phyloP scores from a whole-genome alignment of 2,329 filamentous ascomycete genomes.

The Epichloe brachyelytri region DNA sequence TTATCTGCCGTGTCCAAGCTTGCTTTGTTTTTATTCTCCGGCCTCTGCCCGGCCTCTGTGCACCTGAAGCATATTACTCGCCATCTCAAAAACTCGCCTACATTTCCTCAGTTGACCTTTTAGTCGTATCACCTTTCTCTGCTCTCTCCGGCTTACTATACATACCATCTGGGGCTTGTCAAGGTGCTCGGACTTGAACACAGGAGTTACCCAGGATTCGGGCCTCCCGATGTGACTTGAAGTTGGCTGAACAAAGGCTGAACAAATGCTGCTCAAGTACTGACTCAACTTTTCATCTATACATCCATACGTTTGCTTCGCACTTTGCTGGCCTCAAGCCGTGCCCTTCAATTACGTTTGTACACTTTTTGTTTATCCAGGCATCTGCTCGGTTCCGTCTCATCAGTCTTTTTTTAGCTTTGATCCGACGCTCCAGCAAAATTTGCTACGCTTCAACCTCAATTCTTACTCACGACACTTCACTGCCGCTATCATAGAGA shows the following conservation, averaged over 20 bases:
- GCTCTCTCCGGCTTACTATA: neutral
- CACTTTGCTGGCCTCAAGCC: neutral
- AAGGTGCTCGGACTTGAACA: neutral
- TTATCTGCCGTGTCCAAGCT: conserved; percentile 1
- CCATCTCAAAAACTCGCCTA: neutral
- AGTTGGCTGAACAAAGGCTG: neutral
- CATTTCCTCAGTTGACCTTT: neutral
- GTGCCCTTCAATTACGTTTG: neutral
- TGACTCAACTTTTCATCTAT: neutral
- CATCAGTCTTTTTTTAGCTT: neutral
- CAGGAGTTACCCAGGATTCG: neutral
- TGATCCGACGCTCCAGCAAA: neutral
- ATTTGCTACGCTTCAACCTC: neutral
- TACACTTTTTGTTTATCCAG: neutral
- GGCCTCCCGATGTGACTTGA: conserved; percentile 2
- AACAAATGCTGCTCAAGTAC: neutral
- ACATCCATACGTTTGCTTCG: neutral
- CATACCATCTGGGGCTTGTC: neutral
- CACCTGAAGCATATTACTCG: neutral
- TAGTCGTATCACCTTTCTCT: neutral
- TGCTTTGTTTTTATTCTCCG: neutral
- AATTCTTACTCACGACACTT: neutral
- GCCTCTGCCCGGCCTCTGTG: neutral
- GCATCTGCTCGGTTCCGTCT: no score
- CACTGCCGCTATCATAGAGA: neutral